Evolutionary conservation across 2,329 filamentous ascomycete species (phyloP).

Genomic region (Colletotrichum higginsianum): DNA sequence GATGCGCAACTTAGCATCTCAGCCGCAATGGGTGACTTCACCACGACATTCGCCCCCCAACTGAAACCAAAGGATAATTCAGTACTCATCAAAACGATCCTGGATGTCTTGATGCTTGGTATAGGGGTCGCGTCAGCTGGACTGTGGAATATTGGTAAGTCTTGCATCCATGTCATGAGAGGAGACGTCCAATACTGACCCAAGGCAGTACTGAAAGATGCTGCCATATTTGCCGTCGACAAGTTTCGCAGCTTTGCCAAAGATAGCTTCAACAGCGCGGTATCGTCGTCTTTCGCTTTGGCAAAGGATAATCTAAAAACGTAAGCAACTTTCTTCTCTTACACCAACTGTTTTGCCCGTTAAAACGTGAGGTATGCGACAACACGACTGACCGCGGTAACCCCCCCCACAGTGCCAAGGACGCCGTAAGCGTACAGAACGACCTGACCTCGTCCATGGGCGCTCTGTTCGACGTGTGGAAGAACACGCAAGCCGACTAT

Average conservation of each 20-base stretch:
- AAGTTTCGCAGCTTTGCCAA: neutral
- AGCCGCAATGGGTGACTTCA: constrained; percentile 17
- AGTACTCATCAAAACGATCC: neutral
- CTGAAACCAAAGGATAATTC: constrained; percentile 8
- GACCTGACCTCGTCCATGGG: constrained; percentile 10
- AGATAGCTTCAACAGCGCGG: constrained; percentile 17
- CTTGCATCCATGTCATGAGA: too few species aligned
- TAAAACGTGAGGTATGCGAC: too few species aligned
- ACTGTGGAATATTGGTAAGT: constrained; percentile 24
- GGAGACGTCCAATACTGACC: neutral
- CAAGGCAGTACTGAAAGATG: neutral
- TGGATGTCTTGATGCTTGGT: constrained; percentile 11
- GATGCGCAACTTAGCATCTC: constrained; percentile 24
- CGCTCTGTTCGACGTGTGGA: constrained; percentile 24
- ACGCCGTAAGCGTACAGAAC: constrained; percentile 6
- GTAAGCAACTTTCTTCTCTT: neutral
- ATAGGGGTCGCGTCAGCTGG: constrained; percentile 11
- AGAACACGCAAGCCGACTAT: constrained; percentile 18
- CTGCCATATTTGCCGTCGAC: constrained; percentile 3
- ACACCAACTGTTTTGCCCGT: too few species aligned
- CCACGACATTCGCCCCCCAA: neutral
- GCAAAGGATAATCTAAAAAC: constrained; percentile 10
- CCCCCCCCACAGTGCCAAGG: constrained; percentile 5
- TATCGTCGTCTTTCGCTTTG: neutral
- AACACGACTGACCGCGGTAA: too few species aligned